These are phyloP conservation scores for Ophiocordyceps camponoti-rufipedis DNA, from an alignment of 2,329 filamentous ascomycete species.

Conservation along the genomic window DNA sequence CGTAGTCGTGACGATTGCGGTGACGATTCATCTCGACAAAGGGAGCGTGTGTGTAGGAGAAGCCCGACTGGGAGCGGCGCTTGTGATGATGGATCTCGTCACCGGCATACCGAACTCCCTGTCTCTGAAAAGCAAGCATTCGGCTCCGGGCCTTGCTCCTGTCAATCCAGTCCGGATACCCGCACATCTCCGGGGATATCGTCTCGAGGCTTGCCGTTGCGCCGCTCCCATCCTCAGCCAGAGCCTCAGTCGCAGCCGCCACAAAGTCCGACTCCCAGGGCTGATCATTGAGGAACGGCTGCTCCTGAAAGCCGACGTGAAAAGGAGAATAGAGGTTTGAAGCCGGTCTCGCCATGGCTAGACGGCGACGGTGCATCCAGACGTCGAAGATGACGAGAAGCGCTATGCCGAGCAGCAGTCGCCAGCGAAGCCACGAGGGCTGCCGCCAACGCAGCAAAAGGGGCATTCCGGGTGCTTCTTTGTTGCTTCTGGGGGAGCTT, in stretches of 20 bases:
- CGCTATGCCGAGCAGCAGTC: neutral
- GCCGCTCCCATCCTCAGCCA: neutral
- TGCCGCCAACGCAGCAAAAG: neutral
- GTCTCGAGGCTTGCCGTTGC: neutral
- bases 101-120: neutral
- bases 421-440: neutral
- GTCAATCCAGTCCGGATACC: constrained; percentile 1
- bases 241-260: neutral
- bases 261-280: neutral
- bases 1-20: constrained; percentile 1
- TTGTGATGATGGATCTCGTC: constrained; percentile 1
- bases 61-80: constrained; percentile 1
- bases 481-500: neutral
- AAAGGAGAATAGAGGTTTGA: neutral
- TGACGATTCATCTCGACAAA: constrained; percentile 1
- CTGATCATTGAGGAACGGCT: constrained; percentile 1
- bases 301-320: neutral
- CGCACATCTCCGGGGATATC: neutral
- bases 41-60: constrained; percentile 1
- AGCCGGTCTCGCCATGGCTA: neutral
- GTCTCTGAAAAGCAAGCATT: neutral
- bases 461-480: neutral
- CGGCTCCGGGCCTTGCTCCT: neutral
- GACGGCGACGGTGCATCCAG: neutral
- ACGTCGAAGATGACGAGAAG: neutral